Evolutionary conservation across 2,329 filamentous ascomycete species (phyloP), one percentile per base, ranked within the genome.

Genomic region (Zymoseptoria ardabiliae): DNA sequence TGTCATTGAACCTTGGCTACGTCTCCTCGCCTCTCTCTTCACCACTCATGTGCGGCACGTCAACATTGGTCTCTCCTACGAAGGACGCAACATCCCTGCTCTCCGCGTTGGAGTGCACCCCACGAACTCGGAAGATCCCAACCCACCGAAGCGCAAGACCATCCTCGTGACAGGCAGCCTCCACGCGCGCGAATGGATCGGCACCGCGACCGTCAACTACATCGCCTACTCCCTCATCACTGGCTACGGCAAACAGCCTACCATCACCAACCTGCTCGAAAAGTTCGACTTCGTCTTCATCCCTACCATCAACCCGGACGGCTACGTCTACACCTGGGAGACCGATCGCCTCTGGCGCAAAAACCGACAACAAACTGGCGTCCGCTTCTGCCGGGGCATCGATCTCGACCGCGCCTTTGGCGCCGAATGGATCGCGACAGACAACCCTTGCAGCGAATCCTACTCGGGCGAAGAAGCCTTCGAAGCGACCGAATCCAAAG

Each of bases 131-230:
- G 69, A 78, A 57, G 69, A 81, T 25, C 74, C 80, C 6, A 68
- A 76, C 2, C 70, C 73, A 3, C 69, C 71, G 11, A 80, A 78
- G 4, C 84, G 89, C 54, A 90, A 90, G 72, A 93, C 90, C 0
- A 85, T 96, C 58, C 78, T 96, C 55, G 79, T 99, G 20, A 86
- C 86, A 3, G 94, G 91, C 57, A 93, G 93, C 54, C 81, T 89
- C n/a, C 94, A 97, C 73, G 93, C 92, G 2, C 85, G 94, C 45
- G 94, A 99, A 78, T 99, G 94, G 94, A 96, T 99, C 65, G 90
- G 91, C 53, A 91, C 88, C 0, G 94, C 88, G 69, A 96, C 91
- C 0, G 90, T 95, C 56, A 95, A 88, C 68, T 97, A 96, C 69
- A 78, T 96, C 28, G 91, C 93, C 9, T 96, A 94, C 83, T 89